phyloP scores from a whole-genome alignment of 1,139 yeast genomes.

The Yamadazyma conglobata region DNA sequence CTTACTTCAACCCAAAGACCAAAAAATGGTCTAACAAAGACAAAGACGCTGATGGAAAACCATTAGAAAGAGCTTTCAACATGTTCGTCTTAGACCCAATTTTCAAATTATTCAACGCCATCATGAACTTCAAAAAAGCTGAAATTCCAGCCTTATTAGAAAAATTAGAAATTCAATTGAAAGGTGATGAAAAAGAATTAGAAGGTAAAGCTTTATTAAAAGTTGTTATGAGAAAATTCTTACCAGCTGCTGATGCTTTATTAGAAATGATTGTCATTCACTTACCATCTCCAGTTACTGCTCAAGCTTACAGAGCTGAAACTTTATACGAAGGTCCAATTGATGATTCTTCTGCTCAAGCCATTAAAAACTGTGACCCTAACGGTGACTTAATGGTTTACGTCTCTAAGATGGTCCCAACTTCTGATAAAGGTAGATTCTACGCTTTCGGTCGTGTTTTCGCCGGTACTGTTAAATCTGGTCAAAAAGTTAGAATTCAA shows the following conservation, averaged over 20 bases:
- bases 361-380: slow-evolving; percentile 98
- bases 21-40: slow-evolving; percentile 99
- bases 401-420: slow-evolving; percentile 99
- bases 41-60: slow-evolving; percentile 93
- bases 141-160: slow-evolving; percentile 87
- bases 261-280: slow-evolving; percentile 98
- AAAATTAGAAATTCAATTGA: slow-evolving; percentile 87
- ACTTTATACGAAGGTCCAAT: slow-evolving; percentile 98
- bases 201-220: slow-evolving; percentile 98
- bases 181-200: slow-evolving; percentile 93
- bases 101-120: slow-evolving; percentile 66
- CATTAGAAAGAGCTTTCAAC: slow-evolving; percentile 99
- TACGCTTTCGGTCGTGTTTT: slow-evolving; percentile 99
- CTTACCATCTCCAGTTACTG: slow-evolving; percentile 99
- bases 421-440: slow-evolving; percentile 99
- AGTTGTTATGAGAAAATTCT: slow-evolving; percentile 99
- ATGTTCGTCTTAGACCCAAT: slow-evolving; percentile 99
- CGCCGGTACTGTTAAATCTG: slow-evolving; percentile 98
- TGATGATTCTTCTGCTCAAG: slow-evolving; percentile 87
- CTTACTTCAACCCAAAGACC: slow-evolving; percentile 99
- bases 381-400: slow-evolving; percentile 97
- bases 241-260: slow-evolving; percentile 99
- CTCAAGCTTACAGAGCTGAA: slow-evolving; percentile 99
- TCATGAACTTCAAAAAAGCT: slow-evolving; percentile 70
- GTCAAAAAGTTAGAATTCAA: slow-evolving; percentile 99